These are phyloP conservation scores for Cryoendolithus antarcticus DNA, from an alignment of 2,329 filamentous ascomycete species.

Conservation along the genomic window DNA sequence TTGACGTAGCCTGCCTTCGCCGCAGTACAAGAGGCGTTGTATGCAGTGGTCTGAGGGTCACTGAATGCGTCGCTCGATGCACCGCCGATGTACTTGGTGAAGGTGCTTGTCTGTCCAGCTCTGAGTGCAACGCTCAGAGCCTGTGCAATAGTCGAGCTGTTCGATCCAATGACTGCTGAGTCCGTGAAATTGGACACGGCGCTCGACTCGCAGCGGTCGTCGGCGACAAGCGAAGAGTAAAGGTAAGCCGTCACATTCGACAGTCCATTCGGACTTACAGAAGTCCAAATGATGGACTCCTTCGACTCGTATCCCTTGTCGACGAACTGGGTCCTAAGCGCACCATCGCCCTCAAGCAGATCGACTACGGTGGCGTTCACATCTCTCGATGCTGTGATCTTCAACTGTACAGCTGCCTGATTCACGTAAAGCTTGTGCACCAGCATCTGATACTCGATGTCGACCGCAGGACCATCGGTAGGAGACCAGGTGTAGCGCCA, in stretches of 20 bases:
- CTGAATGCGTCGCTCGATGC: conserved; percentile 58
- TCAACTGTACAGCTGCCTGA: conserved; percentile 47
- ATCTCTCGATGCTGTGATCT: conserved; percentile 43
- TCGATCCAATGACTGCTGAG: conserved; percentile 38
- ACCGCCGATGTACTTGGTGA: conserved; percentile 56
- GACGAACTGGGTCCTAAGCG: conserved; percentile 50
- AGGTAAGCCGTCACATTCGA: conserved; percentile 51
- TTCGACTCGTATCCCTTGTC: conserved; percentile 43
- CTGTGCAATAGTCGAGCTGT: conserved; percentile 54
- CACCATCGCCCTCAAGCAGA: conserved; percentile 54
- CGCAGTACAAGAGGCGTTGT: conserved; percentile 40
- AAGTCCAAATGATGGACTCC: conserved; percentile 46
- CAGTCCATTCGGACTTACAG: conserved; percentile 51
- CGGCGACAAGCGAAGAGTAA: conserved; percentile 39
- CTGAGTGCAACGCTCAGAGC: conserved; percentile 41
- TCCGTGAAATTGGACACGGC: conserved; percentile 33
- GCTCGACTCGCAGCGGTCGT: conserved; percentile 24
- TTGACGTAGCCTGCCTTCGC: conserved; percentile 42
- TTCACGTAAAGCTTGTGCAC: conserved; percentile 52
- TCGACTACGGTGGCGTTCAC: conserved; percentile 50
- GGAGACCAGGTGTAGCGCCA: conserved; percentile 60
- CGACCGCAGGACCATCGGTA: conserved; percentile 34
- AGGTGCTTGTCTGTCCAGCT: conserved; percentile 39
- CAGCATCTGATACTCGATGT: conserved; percentile 53
- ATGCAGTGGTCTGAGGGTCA: conserved; percentile 43